Base-by-base conservation (phyloP, 441 rosid species). In the Euphorbia schlechtendalii region DNA sequence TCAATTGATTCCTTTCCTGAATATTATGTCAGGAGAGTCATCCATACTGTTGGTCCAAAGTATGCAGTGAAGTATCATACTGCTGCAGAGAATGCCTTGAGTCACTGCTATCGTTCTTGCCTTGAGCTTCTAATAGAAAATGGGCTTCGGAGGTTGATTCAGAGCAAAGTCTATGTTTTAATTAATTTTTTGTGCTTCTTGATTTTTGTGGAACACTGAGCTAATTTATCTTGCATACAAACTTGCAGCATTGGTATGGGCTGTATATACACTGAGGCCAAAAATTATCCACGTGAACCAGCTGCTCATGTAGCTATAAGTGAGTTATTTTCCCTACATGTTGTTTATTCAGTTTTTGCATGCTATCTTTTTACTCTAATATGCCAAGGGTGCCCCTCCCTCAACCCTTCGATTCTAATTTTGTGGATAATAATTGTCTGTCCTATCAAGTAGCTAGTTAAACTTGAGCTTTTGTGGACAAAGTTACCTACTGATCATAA, bases 301-400 rank as follows among this genome's bases (percentile, higher is more conserved):
- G 99, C 99, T 71, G 98, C 98, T 22, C 99, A 94, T 78, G 96
- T 94, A 64, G 96, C 99, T 73, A 94, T 94, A 79, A 86, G 99
- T 94, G 78, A 85, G 90, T 71, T 64, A 53, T 67, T 32, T 70
- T 74, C 63, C 63, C 72, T 73, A 22, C 65, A 0, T 68, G 28
- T 10, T 66, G 36, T 70, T 66, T 61, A 3, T 25, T 61, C 22
- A 45, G 20, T 25, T 45, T 15, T 56, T 2, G 0, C 17, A 22
- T 96, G 61, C 75, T 92, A 60, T 68, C 83, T 51, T 94, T 86
- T 78, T 36, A 5, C 48, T 49, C 12, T 28, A 11, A 28, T 34
- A 52, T 64, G 24, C 51, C 59, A 53, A 53, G 21, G 24, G 24
- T 3, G 7, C 21, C 7, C 15, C 58, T 57, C 18, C 17, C 13